Base-by-base conservation (phyloP, 192 early-diverging fungal species). In the Gigaspora rosea region DNA sequence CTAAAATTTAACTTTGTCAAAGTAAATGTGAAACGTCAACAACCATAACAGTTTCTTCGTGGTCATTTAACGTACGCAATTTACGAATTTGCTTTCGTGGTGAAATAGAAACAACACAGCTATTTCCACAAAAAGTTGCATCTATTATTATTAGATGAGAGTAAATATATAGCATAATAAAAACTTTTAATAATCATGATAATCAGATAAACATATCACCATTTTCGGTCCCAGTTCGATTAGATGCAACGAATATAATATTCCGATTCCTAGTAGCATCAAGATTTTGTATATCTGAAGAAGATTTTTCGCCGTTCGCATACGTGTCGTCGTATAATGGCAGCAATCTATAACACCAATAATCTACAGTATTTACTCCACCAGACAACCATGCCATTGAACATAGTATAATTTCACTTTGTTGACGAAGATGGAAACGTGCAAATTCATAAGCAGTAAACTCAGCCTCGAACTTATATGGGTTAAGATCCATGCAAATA, bases 401-500 rank as follows among this genome's bases (percentile, higher is more conserved):
- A 56, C 85, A 87, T 9, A 91, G 74, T 8, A 94, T 51, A 6
- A 91, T 63, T 6, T 86, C 54, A 6, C 88, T 73, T 16, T 81
- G 78, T 47, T 90, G 68, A 1, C 82, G 35, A 2, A 81, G 4
- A 70, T 94, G 93, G 67, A 81, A 94, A 41, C 71, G 84, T 1
- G 88, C 89, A 80, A 93, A 95, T 77, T 95, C 94, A 76, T 83
- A 94, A 36, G 76, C 88, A 52, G 79, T 79, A 76, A 93, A 94
- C 1, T 82, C 78, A 3, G 90, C 67, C 77, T 87, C 76, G 80
- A 94, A 95, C 52, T 83, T 79, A 66, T 90, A 92, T 4, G 93
- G 94, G 73, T 94, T 95, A 20, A 95, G 36, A 81, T 95, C 94
- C 94, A 95, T 94, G 70, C 94, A 95, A 10, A 95, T 95, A 4